Evolutionary conservation across 2,329 filamentous ascomycete genomes (phyloP).

Genomic region (Aspergillus ustus): DNA sequence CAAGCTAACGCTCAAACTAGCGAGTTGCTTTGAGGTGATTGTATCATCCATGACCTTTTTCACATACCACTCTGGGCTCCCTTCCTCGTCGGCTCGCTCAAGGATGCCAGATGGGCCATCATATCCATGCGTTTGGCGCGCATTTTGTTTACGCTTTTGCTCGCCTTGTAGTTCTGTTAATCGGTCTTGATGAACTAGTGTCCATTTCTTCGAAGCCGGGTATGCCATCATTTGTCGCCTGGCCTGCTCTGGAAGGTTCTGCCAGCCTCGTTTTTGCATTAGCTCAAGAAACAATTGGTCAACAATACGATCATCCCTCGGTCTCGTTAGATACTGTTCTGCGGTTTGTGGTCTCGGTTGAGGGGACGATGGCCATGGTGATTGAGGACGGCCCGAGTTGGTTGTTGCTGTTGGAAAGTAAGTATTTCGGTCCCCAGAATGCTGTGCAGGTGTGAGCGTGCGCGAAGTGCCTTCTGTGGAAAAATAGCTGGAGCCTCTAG

Average conservation of each 20-base stretch:
- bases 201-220: constrained; percentile 95
- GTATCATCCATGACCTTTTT: constrained; percentile 95
- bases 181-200: constrained; percentile 90
- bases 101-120: constrained; percentile 69
- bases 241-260: constrained; percentile 93
- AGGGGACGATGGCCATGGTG: constrained; percentile 32
- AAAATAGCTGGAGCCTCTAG: constrained; percentile 61
- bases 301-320: constrained; percentile 70
- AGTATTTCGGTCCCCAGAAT: constrained; percentile 41
- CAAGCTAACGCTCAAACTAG: constrained; percentile 90
- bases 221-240: constrained; percentile 96
- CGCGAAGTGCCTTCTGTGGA: constrained; percentile 57
- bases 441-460: constrained; percentile 43
- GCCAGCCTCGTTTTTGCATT: constrained; percentile 98
- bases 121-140: constrained; percentile 69
- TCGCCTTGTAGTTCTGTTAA: constrained; percentile 93
- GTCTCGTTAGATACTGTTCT: constrained; percentile 47
- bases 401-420: constrained; percentile 29
- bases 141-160: constrained; percentile 80
- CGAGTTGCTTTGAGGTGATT: constrained; percentile 87
- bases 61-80: constrained; percentile 97
- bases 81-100: constrained; percentile 86
- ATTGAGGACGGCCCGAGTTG: constrained; percentile 34
- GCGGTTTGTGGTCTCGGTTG: constrained; percentile 37
- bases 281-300: constrained; percentile 90